These are phyloP conservation scores for Pseudogymnoascus sp. DNA, from an alignment of 2,329 filamentous ascomycete species.

Conservation along the genomic window DNA sequence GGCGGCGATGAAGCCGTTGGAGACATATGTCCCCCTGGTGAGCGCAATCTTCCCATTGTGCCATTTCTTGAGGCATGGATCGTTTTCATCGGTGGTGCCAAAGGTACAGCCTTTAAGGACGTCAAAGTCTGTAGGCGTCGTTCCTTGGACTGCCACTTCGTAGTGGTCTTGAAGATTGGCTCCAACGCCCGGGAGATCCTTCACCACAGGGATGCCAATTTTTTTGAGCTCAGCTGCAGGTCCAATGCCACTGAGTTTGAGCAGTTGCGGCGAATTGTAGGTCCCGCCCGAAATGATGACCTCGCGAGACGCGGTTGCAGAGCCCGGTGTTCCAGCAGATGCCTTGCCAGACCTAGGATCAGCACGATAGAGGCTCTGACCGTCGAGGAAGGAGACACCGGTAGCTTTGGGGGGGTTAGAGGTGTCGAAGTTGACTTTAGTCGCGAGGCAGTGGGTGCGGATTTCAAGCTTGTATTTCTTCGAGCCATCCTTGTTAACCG, in stretches of 20 bases:
- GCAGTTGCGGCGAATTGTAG: conserved; percentile 41
- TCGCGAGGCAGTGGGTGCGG: conserved; percentile 28
- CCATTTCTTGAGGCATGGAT: conserved; percentile 31
- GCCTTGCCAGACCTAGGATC: conserved; percentile 33
- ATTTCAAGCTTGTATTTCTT: conserved; percentile 21
- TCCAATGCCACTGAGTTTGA: conserved; percentile 43
- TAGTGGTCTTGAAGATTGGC: conserved; percentile 53
- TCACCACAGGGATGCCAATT: conserved; percentile 46
- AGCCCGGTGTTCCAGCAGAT: conserved; percentile 19
- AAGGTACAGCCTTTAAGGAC: conserved; percentile 33
- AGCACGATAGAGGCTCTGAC: conserved; percentile 37
- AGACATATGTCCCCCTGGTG: conserved; percentile 27
- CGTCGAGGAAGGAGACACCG: conserved; percentile 37
- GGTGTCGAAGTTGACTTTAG: conserved; percentile 34
- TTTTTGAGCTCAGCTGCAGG: conserved; percentile 33
- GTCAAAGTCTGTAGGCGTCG: conserved; percentile 34
- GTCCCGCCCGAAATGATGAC: conserved; percentile 44
- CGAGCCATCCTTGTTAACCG: conserved; percentile 16
- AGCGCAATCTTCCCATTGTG: conserved; percentile 15
- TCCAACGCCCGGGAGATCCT: conserved; percentile 58
- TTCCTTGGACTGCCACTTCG: conserved; percentile 40
- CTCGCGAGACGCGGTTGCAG: conserved; percentile 32
- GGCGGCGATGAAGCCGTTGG: conserved; percentile 47
- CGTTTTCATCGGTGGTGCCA: conserved; percentile 31
- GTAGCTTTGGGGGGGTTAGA: conserved; percentile 27